Percentiles rank a stretch among this genome's conserved stretches.
These are phyloP conservation scores for Colletotrichum cordylinicola DNA, from an alignment of 2,329 filamentous ascomycete species.

Conservation along the genomic window DNA sequence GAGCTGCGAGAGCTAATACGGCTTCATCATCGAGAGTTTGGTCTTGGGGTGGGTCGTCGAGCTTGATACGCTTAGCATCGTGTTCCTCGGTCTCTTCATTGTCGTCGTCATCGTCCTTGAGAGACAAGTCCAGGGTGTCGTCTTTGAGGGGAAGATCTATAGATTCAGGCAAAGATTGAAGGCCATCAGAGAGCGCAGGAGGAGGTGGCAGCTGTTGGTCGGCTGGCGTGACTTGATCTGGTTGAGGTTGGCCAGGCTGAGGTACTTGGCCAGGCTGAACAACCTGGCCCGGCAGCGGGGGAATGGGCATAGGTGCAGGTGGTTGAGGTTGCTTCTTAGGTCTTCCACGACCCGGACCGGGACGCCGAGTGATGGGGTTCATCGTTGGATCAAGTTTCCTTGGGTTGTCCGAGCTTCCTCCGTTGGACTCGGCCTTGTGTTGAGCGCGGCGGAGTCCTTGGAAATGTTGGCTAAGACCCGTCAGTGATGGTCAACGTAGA, in stretches of 20 bases:
- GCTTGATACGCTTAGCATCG: conserved; percentile 17
- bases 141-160: conserved; percentile 15
- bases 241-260: background rate
- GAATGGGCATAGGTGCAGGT: conserved; percentile 20
- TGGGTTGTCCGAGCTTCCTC: conserved; percentile 36
- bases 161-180: background rate
- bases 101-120: conserved; percentile 31
- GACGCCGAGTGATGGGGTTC: conserved; percentile 66
- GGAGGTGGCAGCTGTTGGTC: background rate
- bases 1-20: conserved; percentile 52
- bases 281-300: conserved; percentile 4
- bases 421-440: conserved; percentile 54
- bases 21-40: conserved; percentile 51
- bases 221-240: conserved; percentile 15
- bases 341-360: conserved; percentile 62
- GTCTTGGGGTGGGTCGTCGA: conserved; percentile 42
- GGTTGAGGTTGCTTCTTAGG: conserved; percentile 50
- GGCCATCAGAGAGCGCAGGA: background rate
- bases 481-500: background rate
- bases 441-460: conserved; percentile 63
- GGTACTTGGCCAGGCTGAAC: background rate
- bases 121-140: conserved; percentile 28
- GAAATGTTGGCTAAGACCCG: conserved; percentile 62
- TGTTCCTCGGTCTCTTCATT: conserved; percentile 26
- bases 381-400: conserved; percentile 54